phyloP scores from a whole-genome alignment of 2,329 filamentous ascomycete species.

The Hypoxylon sp. region DNA sequence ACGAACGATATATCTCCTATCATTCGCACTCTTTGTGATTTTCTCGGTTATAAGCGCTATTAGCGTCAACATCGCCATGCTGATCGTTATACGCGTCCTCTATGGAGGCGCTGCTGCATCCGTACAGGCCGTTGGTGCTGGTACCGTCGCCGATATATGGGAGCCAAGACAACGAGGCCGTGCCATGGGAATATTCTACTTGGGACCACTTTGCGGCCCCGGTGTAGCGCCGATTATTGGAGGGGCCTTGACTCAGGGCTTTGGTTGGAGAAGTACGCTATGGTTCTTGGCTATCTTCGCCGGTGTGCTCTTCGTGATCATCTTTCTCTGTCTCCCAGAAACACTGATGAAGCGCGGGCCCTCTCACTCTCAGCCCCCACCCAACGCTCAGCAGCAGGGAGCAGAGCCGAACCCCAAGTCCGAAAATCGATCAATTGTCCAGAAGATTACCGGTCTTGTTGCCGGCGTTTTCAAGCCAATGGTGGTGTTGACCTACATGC shows the following conservation, averaged over 20 bases:
- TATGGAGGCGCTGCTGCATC: constrained; percentile 5
- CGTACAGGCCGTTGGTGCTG: constrained; percentile 6
- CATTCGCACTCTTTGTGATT: constrained; percentile 3
- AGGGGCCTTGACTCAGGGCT: constrained; percentile 27
- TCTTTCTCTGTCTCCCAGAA: constrained; percentile 71
- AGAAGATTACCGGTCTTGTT: too few relatives aligned
- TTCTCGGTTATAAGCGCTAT: constrained; percentile 8
- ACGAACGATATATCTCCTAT: constrained; percentile 3
- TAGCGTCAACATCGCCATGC: constrained; percentile 4
- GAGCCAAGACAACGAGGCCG: background rate
- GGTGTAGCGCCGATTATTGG: constrained; percentile 31
- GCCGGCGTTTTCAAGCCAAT: constrained; percentile 79
- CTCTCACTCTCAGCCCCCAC: constrained; percentile 15
- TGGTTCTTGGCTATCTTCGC: constrained; percentile 40
- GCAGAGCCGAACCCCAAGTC: constrained; percentile 61
- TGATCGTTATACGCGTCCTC: constrained; percentile 5
- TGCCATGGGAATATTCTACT: too few relatives aligned
- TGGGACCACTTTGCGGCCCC: constrained; percentile 4
- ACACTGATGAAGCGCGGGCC: constrained; percentile 57
- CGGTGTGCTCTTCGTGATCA: constrained; percentile 34
- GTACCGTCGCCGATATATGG: constrained; percentile 4
- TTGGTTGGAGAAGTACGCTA: constrained; percentile 42
- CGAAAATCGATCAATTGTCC: constrained; percentile 66
- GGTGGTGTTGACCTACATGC: constrained; percentile 73
- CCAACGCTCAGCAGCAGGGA: constrained; percentile 65